Evolutionary conservation across 208 protist species (phyloP).

Genomic region (Spongospora subterranea): DNA sequence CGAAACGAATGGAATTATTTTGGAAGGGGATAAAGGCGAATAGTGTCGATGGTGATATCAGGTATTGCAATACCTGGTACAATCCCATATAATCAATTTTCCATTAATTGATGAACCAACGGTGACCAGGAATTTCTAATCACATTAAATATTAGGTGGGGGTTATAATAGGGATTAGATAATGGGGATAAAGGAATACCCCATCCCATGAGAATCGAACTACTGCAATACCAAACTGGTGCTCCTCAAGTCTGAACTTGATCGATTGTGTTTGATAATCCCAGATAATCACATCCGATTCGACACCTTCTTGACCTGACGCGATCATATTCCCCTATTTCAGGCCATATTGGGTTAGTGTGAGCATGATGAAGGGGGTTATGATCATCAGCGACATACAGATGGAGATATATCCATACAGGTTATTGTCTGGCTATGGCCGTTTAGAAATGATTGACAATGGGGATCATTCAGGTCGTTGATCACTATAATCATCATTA

Average conservation of each 20-base stretch:
- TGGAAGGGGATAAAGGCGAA: neutral
- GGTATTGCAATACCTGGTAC: neutral
- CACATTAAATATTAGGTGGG: neutral
- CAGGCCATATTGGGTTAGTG: neutral
- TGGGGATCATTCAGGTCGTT: conserved; percentile 31
- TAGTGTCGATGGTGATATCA: neutral
- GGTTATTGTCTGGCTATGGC: conserved; percentile 20
- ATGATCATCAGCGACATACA: neutral
- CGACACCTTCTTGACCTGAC: conserved; percentile 42
- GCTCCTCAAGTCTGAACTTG: conserved; percentile 56
- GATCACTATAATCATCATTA: conserved; percentile 20
- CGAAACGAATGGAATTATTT: no score
- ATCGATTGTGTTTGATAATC: conserved; percentile 15
- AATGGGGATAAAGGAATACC: neutral
- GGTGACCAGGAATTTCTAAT: conserved; percentile 14
- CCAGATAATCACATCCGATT: conserved; percentile 66
- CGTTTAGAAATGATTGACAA: neutral
- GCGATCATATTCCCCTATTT: conserved; percentile 57
- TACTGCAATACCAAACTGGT: conserved; percentile 51
- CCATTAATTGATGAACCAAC: neutral
- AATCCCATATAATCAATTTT: conserved; percentile 27
- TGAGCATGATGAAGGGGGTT: neutral
- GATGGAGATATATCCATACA: conserved; percentile 15
- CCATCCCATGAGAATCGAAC: conserved; percentile 58
- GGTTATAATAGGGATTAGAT: no score